These are phyloP conservation scores for Flueggea neowawraea DNA, from an alignment of 441 rosid species.

Conservation along the genomic window DNA sequence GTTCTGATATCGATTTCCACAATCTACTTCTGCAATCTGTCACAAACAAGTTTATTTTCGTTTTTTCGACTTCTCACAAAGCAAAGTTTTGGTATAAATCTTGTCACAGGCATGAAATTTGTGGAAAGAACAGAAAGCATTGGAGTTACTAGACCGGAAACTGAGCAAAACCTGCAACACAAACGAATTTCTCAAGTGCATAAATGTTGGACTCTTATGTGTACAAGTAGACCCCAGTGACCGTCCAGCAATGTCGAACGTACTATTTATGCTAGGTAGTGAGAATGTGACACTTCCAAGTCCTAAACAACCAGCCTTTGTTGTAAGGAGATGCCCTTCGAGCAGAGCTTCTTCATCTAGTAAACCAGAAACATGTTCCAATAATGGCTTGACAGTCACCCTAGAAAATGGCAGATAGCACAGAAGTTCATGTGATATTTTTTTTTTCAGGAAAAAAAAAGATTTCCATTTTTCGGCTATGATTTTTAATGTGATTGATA, in stretches of 20 bases:
- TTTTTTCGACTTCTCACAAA: neutral
- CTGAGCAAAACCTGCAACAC: conserved; percentile 21
- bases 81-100: too few relatives aligned
- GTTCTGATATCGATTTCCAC: too few relatives aligned
- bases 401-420: conserved; percentile 43
- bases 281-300: conserved; percentile 39
- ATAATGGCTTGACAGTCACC: conserved; percentile 32
- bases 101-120: conserved; percentile 65
- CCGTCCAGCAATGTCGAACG: conserved; percentile 55
- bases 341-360: conserved; percentile 44
- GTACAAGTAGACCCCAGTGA: conserved; percentile 64
- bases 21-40: too few relatives aligned
- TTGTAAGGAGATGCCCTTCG: conserved; percentile 29
- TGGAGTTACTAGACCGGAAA: conserved; percentile 35
- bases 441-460: too few relatives aligned
- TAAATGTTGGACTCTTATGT: conserved; percentile 49
- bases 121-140: conserved; percentile 42
- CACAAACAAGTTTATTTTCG: too few relatives aligned
- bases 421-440: neutral
- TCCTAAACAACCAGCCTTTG: conserved; percentile 54
- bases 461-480: too few relatives aligned
- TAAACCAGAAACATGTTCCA: conserved; percentile 31
- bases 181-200: conserved; percentile 39
- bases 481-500: too few relatives aligned
- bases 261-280: conserved; percentile 43